Conservation (phyloP, 495 filamentous ascomycete species). For the Xylaria grammica region DNA sequence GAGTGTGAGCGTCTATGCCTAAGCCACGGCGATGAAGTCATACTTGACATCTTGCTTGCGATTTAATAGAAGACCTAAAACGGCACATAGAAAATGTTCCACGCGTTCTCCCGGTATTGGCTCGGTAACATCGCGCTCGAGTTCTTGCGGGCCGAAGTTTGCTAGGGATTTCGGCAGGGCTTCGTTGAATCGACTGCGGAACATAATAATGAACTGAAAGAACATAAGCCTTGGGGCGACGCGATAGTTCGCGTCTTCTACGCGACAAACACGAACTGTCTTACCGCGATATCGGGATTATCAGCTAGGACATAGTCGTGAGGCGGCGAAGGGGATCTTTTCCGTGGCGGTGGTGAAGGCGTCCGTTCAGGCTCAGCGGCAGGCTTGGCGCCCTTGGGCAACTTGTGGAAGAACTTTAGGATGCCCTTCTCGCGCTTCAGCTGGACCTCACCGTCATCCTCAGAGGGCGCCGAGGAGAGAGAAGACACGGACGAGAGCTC, state of each 20-base stretch:
- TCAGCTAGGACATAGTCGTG: constrained; percentile 90
- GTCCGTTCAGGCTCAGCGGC: constrained; percentile 44
- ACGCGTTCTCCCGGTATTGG: constrained; percentile 78
- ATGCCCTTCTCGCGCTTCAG: constrained; percentile 57
- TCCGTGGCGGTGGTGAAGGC: constrained; percentile 69
- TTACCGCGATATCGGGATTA: constrained; percentile 85
- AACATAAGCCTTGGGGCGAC: constrained; percentile 39
- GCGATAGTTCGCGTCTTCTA: constrained; percentile 48
- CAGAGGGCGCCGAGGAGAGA: constrained; percentile 57
- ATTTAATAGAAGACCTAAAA: constrained; percentile 87
- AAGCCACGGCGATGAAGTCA: constrained; percentile 45
- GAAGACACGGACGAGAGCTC: constrained; percentile 61
- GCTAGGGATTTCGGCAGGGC: constrained; percentile 83
- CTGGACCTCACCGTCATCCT: constrained; percentile 56
- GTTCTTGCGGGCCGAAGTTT: constrained; percentile 92
- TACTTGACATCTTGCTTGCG: constrained; percentile 99
- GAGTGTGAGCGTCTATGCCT: not conserved
- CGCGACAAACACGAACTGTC: constrained; percentile 48
- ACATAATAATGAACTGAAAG: constrained; percentile 93
- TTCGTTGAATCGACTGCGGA: constrained; percentile 89
- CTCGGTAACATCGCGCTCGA: constrained; percentile 85
- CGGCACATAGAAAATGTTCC: constrained; percentile 85
- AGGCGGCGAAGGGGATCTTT: constrained; percentile 80
- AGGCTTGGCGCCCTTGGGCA: constrained; percentile 42
- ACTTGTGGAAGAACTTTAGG: constrained; percentile 62